Evolutionary conservation across 2,329 filamentous ascomycete species (phyloP).

Genomic region (Aspergillus sp.): DNA sequence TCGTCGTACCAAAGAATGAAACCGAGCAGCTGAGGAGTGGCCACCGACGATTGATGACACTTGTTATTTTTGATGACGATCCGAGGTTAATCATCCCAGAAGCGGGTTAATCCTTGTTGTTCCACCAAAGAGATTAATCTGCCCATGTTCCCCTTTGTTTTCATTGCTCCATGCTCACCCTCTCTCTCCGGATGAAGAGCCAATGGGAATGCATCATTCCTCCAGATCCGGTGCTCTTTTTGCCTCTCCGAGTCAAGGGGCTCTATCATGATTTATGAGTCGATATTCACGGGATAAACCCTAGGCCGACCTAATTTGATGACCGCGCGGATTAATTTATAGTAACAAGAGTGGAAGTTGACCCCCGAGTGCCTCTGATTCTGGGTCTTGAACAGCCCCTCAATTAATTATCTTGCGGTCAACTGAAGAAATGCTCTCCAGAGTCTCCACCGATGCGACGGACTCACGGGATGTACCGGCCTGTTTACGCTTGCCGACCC

Average conservation of each 20-base stretch:
- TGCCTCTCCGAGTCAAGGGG: background rate
- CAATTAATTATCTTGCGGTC: background rate
- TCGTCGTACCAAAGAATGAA: background rate
- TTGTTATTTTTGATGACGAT: slow-evolving; percentile 4
- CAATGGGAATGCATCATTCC: background rate
- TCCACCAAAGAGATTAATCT: slow-evolving; percentile 1
- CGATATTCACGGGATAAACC: background rate
- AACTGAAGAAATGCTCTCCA: background rate
- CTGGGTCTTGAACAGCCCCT: background rate
- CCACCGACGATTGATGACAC: background rate
- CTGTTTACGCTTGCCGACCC: slow-evolving; percentile 9
- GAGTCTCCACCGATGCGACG: background rate
- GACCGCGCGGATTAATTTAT: background rate
- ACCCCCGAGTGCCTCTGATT: background rate
- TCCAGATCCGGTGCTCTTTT: background rate
- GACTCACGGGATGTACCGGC: background rate
- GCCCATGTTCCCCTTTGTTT: background rate
- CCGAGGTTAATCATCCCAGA: slow-evolving; percentile 1
- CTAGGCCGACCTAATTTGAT: background rate
- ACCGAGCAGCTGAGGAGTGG: background rate
- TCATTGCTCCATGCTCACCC: background rate
- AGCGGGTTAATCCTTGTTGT: slow-evolving; percentile 10
- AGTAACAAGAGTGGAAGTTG: background rate
- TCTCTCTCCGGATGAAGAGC: background rate
- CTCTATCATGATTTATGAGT: background rate